Conservation (phyloP, 495 filamentous ascomycete species). For the Penicillium silybi region DNA sequence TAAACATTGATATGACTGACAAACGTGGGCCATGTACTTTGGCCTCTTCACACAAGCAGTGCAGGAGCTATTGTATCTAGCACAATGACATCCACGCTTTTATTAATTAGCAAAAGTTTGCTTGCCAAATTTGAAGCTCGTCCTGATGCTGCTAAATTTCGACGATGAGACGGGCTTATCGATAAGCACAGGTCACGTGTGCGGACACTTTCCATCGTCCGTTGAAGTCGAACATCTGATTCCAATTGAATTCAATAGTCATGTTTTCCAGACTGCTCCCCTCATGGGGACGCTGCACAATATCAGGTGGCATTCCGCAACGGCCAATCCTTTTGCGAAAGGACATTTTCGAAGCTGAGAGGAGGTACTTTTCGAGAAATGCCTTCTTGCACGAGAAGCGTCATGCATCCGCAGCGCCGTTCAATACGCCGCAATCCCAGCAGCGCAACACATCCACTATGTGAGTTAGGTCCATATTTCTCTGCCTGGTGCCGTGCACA, state of each 20-base stretch:
- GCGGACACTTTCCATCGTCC: conserved; percentile 5
- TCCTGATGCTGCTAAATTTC: background rate
- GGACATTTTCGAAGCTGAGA: conserved; percentile 22
- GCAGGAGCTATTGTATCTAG: too few relatives aligned
- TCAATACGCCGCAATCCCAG: conserved; percentile 39
- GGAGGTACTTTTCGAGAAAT: conserved; percentile 39
- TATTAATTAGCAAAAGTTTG: background rate
- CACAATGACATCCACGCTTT: background rate
- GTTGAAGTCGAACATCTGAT: conserved; percentile 11
- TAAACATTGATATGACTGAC: background rate
- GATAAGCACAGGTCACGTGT: conserved; percentile 19
- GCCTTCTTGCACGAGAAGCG: conserved; percentile 25
- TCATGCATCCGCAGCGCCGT: conserved; percentile 32
- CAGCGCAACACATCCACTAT: conserved; percentile 43
- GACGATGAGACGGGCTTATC: conserved; percentile 13
- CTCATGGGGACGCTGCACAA: conserved; percentile 22
- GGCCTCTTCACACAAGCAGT: background rate
- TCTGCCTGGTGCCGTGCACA: background rate
- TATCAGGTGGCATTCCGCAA: conserved; percentile 10
- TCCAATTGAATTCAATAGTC: conserved; percentile 11
- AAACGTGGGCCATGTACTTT: too few relatives aligned
- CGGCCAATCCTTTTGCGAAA: conserved; percentile 12
- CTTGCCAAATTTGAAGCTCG: background rate
- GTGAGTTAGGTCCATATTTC: conserved; percentile 16
- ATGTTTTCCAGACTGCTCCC: conserved; percentile 34